phyloP scores from a whole-genome alignment of 2,329 filamentous ascomycete genomes.

The Epichloe bromicola region DNA sequence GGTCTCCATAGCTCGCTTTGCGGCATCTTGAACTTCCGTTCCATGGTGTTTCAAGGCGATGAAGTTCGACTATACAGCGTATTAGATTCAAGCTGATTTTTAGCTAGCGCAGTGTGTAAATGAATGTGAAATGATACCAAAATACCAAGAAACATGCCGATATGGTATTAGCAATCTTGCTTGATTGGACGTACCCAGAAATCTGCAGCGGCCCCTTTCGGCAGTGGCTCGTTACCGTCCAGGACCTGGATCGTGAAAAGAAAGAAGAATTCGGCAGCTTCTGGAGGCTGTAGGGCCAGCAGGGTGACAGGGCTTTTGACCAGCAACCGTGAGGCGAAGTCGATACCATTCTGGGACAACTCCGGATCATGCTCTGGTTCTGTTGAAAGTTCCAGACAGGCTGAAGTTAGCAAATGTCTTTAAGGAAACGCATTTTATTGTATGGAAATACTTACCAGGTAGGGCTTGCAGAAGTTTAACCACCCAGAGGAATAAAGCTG shows the following conservation, averaged over 20 bases:
- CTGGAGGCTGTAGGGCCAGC: conserved; percentile 40
- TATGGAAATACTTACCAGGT: conserved; percentile 29
- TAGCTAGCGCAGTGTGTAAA: neutral
- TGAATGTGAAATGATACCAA: neutral
- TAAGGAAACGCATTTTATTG: neutral
- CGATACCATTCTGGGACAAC: conserved; percentile 59
- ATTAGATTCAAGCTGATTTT: neutral
- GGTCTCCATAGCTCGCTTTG: conserved; percentile 39
- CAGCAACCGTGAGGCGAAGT: conserved; percentile 54
- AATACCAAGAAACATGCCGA: neutral
- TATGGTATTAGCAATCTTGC: neutral
- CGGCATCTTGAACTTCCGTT: conserved; percentile 26
- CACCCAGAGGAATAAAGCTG: conserved; percentile 46
- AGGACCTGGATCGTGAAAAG: conserved; percentile 59
- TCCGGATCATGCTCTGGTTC: conserved; percentile 59
- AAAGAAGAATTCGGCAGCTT: conserved; percentile 53
- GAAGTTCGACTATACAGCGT: conserved; percentile 34
- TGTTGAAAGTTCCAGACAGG: conserved; percentile 22
- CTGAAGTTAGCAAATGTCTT: neutral
- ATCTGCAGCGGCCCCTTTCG: conserved; percentile 59
- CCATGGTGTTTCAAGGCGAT: conserved; percentile 33
- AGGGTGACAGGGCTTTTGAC: conserved; percentile 48
- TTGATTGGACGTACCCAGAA: conserved; percentile 52
- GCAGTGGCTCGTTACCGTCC: conserved; percentile 57
- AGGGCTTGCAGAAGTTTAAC: conserved; percentile 48